Evolutionary conservation across 768 basidiomycete species (phyloP), one percentile per base, ranked within the genome.

Genomic region (Lepiota brunneoincarnata): DNA sequence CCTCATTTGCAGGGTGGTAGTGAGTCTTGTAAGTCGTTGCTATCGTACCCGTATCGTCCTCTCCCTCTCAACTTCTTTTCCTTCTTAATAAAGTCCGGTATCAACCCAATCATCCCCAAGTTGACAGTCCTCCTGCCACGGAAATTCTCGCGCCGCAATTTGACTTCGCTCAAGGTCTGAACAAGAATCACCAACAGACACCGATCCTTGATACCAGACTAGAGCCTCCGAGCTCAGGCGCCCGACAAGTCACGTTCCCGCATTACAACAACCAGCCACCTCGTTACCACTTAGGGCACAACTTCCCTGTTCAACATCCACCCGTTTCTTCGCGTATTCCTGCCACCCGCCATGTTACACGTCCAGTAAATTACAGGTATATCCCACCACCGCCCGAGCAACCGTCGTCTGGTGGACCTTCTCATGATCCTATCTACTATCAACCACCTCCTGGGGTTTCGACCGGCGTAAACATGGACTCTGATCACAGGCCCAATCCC

Each of bases 31-130:
- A 51, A 36, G 54, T 69, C 65, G 67, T 73, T 76, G 72, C 68
- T 72, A 79, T 83, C 72, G 72, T 72, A 73, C 62, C 72, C 75
- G 64, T 73, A 75, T 66, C 69, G 69, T 62, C 63, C 59, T 60
- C 62, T 64, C 64, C 67, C 69, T 69, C 75, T 72, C 69, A 62
- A 64, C 63, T 64, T 71, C 70, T 66, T 60, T 65, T 64, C 66
- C 62, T 67, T 66, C 64, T 62, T 71, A 78, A 84, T 75, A 81
- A 86, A 89, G 87, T 82, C 83, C 87, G 85, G 74, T 87, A 73
- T 72, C 71, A 73, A 63, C 69, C 69, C 67, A 70, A 75, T 68
- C 73, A 69, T 47, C 45, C 53, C 26, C 53, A 47, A 49, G 64
- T 70, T 70, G 74, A 77, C 68, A 70, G 76, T 52, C 77, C 60